Evolutionary conservation across 305 asterid species (phyloP), one percentile per base, ranked within the genome.

Genomic region (Striga hermonthica): DNA sequence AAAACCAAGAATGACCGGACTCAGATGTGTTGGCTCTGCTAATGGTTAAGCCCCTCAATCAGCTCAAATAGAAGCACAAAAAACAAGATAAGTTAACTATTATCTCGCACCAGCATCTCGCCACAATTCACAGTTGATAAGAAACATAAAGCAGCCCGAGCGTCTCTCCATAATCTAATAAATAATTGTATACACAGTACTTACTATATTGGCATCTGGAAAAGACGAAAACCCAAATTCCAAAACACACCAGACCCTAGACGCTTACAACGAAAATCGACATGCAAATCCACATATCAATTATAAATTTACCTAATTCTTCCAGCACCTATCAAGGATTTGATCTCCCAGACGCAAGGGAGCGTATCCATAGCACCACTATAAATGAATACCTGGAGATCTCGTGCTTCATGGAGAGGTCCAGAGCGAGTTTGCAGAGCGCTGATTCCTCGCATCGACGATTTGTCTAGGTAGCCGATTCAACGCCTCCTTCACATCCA

Each of bases 381-480:
- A 67, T 14, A 43, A 55, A 31, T 4, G 59, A 45, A 22, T 72
- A 89, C 96, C 95, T 84, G 88, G 56, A 87, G 85, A 16, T 90
- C 82, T 36, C 80, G 66, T 90, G 97, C 80, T 90, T 90, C 95
- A 90, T 61, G 39, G 97, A 90, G 62, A 90, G 95, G 78, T 90
- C 95, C 83, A 90, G 52, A 64, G 95, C 94, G 52, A 91, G 95
- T 81, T 75, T 72, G 63, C n/a, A n/a, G 87, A 85, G 57, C 95
- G 87, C 76, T 78, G 95, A 54, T 84, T 90, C 76, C 97, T 78
- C 74, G 97, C 94, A 74, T 87, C 94, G 54, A 87, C 91, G 28
- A 90, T 54, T 80, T 82, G 91, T 52, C 79, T 83, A 0, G 95
- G 95, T 22, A 90, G 87, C 74, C 97, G 88, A 73, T 84, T 82